Percentiles rank a stretch among this genome's conserved stretches.
These are phyloP conservation scores for Biancaea sappan DNA, from an alignment of 306 rosid species.

Conservation along the genomic window DNA sequence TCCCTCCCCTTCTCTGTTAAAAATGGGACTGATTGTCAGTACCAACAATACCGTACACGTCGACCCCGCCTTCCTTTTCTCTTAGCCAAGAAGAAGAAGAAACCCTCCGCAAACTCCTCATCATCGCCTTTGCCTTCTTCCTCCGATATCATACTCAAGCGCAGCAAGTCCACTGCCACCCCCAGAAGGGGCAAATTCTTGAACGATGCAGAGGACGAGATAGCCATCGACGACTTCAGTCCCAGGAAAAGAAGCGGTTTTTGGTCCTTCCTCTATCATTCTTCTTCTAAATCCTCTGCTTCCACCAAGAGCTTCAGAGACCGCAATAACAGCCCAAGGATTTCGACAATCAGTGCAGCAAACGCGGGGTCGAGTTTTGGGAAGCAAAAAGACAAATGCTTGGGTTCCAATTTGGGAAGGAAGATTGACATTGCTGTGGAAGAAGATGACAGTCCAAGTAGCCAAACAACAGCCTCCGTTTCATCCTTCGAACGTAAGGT, in stretches of 20 bases:
- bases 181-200: conserved; percentile 43
- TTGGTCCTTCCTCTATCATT: conserved; percentile 79
- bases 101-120: conserved; percentile 20
- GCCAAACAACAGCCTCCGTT: conserved; percentile 44
- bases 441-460: conserved; percentile 47
- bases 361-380: not conserved
- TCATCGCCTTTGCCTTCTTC: conserved; percentile 26
- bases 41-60: conserved; percentile 28
- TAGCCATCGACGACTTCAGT: conserved; percentile 36
- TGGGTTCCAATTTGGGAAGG: conserved; percentile 32
- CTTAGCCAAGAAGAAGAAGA: conserved; percentile 64
- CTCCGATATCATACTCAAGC: conserved; percentile 53
- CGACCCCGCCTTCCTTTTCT: conserved; percentile 68
- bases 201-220: conserved; percentile 20
- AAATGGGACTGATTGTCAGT: conserved; percentile 23
- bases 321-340: conserved; percentile 13
- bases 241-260: conserved; percentile 65
- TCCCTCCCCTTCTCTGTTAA: conserved; percentile 29
- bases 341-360: conserved; percentile 21
- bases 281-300: conserved; percentile 50
- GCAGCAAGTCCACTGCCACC: conserved; percentile 78
- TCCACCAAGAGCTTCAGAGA: conserved; percentile 34
- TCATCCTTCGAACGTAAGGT: conserved; percentile 70
- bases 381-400: conserved; percentile 28
- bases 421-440: conserved; percentile 28